These are phyloP conservation scores for Pseudomassariella vexata DNA, from an alignment of 2,329 filamentous ascomycete species.

Conservation along the genomic window DNA sequence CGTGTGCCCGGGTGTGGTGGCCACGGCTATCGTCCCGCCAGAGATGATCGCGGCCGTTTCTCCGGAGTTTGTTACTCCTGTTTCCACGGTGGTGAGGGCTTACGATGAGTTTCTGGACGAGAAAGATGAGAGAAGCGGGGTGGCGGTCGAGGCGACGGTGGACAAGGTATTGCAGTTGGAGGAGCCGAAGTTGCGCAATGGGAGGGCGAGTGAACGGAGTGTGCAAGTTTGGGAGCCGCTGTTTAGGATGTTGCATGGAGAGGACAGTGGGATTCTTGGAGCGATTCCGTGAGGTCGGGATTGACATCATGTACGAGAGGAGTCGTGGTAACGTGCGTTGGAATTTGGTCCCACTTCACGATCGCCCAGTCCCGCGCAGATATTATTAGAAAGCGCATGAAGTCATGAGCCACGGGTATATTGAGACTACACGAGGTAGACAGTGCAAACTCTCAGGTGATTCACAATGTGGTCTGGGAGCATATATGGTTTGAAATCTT, in stretches of 20 bases:
- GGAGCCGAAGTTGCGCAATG: conserved; percentile 30
- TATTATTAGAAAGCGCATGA: too few relatives aligned
- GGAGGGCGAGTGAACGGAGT: conserved; percentile 32
- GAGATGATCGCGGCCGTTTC: conserved; percentile 35
- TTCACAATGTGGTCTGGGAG: too few relatives aligned
- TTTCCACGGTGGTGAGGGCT: conserved; percentile 36
- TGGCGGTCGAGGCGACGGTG: conserved; percentile 37
- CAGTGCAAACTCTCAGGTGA: too few relatives aligned
- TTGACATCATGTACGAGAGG: too few relatives aligned
- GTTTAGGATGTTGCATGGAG: conserved; percentile 37
- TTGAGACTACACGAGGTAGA: too few relatives aligned
- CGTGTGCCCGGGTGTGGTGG: conserved; percentile 40
- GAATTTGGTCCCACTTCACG: too few relatives aligned
- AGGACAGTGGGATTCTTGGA: conserved; percentile 32
- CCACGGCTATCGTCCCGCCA: conserved; percentile 37
- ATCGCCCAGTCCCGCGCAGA: too few relatives aligned
- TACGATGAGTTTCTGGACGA: conserved; percentile 39
- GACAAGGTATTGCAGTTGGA: conserved; percentile 21
- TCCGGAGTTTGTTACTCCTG: conserved; percentile 31
- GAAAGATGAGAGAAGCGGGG: conserved; percentile 30
- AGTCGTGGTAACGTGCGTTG: too few relatives aligned
- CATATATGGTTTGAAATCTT: too few relatives aligned
- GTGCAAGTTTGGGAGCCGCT: conserved; percentile 42
- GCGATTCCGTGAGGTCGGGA: conserved; percentile 25
- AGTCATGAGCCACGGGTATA: too few relatives aligned